Evolutionary conservation across 805 yeast genomes (phyloP).

Genomic region (Scheffersomyces spartinae): DNA sequence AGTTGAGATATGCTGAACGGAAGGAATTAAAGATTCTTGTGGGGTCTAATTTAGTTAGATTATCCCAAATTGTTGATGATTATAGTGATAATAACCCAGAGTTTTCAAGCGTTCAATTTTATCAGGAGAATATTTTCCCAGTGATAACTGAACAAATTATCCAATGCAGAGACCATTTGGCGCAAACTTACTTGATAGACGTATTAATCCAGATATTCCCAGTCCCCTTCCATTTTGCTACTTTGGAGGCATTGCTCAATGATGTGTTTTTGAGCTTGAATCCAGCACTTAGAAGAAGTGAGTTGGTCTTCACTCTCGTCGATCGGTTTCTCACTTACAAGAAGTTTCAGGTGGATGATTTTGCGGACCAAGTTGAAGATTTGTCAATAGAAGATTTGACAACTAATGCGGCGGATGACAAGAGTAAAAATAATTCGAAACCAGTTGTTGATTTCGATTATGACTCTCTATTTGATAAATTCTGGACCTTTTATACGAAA

Average conservation of each 20-base stretch:
- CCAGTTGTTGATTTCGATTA: slow-evolving; percentile 4
- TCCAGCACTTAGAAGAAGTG: slow-evolving; percentile 59
- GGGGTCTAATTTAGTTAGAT: slow-evolving; percentile 82
- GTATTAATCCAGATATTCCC: slow-evolving; percentile 93
- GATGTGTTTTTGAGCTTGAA: slow-evolving; percentile 54
- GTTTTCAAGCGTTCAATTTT: slow-evolving; percentile 18
- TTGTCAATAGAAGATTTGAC: slow-evolving; percentile 3
- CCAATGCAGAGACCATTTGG: slow-evolving; percentile 84
- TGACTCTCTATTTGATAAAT: slow-evolving; percentile 41
- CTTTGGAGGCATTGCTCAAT: slow-evolving; percentile 52
- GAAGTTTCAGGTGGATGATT: slow-evolving; percentile 13
- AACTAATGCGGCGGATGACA: slow-evolving; percentile 6
- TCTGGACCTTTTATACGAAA: slow-evolving; percentile 53
- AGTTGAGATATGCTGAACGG: slow-evolving; percentile 65
- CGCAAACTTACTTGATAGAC: slow-evolving; percentile 86
- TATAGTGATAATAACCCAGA: slow-evolving; percentile 34
- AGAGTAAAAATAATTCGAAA: slow-evolving; percentile 3
- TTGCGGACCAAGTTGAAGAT: slow-evolving; percentile 3
- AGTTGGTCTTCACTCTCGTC: slow-evolving; percentile 57
- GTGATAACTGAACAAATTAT: slow-evolving; percentile 78
- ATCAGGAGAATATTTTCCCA: slow-evolving; percentile 55
- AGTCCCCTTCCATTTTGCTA: slow-evolving; percentile 74
- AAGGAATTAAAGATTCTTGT: slow-evolving; percentile 83
- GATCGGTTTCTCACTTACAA: slow-evolving; percentile 52
- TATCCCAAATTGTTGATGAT: slow-evolving; percentile 75